phyloP scores from a whole-genome alignment of 768 basidiomycete genomes.

The Boletus huronensis region DNA sequence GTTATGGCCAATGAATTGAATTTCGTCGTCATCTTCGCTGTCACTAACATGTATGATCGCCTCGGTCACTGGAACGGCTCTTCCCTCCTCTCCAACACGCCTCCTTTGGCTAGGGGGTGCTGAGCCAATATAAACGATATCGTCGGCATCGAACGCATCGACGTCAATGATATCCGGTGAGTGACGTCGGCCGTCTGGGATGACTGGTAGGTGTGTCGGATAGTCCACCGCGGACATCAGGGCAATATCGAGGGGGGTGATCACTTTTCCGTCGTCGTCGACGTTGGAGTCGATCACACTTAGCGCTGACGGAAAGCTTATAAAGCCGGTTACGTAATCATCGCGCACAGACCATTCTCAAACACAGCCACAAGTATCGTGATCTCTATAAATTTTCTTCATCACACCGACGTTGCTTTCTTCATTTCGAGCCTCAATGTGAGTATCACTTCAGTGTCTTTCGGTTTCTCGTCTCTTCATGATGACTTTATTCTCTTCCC shows the following conservation, averaged over 20 bases:
- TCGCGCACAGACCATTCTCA: constrained; percentile 31
- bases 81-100: constrained; percentile 22
- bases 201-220: background rate
- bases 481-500: constrained; percentile 90
- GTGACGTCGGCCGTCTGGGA: constrained; percentile 13
- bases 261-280: constrained; percentile 16
- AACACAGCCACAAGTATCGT: constrained; percentile 25
- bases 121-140: constrained; percentile 26
- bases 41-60: constrained; percentile 37
- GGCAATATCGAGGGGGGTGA: background rate
- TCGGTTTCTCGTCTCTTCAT: constrained; percentile 1
- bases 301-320: background rate
- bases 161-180: constrained; percentile 42
- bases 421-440: constrained; percentile 5
- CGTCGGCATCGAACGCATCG: constrained; percentile 38
- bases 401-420: background rate
- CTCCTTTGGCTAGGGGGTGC: constrained; percentile 25
- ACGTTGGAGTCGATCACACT: constrained; percentile 11
- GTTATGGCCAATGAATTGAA: constrained; percentile 27
- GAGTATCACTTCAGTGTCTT: constrained; percentile 4
- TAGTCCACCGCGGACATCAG: constrained; percentile 23
- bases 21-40: constrained; percentile 39
- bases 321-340: constrained; percentile 26
- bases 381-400: constrained; percentile 27
- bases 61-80: constrained; percentile 12